Evolutionary conservation across 257 asterid genomes (phyloP).

Genomic region (Fraxinus anomala): DNA sequence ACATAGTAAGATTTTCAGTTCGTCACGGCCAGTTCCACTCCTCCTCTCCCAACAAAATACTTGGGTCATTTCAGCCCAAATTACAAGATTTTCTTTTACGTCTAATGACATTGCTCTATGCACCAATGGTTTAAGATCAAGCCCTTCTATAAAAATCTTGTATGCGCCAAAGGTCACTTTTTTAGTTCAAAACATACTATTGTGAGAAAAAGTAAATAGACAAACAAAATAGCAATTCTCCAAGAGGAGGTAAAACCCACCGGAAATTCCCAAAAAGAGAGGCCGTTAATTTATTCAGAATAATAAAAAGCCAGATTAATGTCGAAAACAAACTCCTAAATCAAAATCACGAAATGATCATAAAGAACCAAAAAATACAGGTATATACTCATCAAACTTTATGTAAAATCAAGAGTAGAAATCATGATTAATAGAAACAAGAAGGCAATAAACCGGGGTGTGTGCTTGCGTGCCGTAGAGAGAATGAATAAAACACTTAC

Average conservation of each 20-base stretch:
- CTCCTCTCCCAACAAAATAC: neutral
- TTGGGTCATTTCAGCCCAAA: neutral
- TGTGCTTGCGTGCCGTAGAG: neutral
- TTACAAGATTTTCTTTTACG: neutral
- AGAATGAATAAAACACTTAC: slow-evolving; percentile 38
- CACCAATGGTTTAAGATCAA: neutral
- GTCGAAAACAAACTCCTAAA: neutral
- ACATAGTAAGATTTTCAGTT: neutral
- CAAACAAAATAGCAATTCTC: neutral
- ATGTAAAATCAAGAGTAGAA: neutral
- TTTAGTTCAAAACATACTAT: neutral
- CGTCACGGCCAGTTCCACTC: neutral
- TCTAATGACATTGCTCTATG: neutral
- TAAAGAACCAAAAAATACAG: neutral
- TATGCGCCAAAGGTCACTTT: neutral
- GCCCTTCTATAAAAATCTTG: neutral
- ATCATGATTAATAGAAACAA: neutral
- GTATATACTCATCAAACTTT: neutral
- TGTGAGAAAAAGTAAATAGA: neutral
- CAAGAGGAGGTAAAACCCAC: neutral
- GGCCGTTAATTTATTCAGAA: neutral
- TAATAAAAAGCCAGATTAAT: neutral
- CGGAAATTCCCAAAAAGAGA: neutral
- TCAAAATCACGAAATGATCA: neutral
- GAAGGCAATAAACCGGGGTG: neutral